Conservation (phyloP, 768 basidiomycete genomes). For the Dentipellis sp. region DNA sequence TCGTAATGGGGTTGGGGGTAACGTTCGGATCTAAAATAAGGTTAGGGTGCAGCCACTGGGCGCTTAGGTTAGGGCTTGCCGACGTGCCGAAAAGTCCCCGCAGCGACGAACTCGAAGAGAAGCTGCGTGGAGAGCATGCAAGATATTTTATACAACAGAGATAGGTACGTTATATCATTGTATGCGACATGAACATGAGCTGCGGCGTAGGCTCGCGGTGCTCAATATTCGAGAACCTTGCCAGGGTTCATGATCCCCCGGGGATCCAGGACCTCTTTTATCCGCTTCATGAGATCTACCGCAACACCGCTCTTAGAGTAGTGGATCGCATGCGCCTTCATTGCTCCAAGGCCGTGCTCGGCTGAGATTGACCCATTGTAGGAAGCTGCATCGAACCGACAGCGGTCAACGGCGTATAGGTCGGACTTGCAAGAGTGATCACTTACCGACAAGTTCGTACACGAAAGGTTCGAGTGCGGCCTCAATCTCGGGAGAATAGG, state of each 20-base stretch:
- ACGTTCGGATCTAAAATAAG: constrained; percentile 17
- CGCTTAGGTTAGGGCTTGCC: not conserved
- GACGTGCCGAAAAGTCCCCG: not conserved
- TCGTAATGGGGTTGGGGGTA: constrained; percentile 18
- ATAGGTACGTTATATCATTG: too few relatives aligned
- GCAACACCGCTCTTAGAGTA: constrained; percentile 80
- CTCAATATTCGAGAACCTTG: constrained; percentile 46
- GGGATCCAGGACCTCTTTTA: constrained; percentile 87
- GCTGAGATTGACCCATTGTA: constrained; percentile 90
- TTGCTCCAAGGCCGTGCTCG: constrained; percentile 93
- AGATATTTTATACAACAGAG: too few relatives aligned
- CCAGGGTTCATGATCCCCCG: constrained; percentile 90
- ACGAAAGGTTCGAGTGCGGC: constrained; percentile 89
- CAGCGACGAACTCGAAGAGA: too few relatives aligned
- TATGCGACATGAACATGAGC: too few relatives aligned
- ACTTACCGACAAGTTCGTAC: constrained; percentile 81
- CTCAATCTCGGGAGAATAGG: constrained; percentile 78
- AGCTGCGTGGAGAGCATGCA: too few relatives aligned
- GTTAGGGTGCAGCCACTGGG: constrained; percentile 13
- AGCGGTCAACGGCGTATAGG: constrained; percentile 3
- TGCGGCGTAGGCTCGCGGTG: too few relatives aligned
- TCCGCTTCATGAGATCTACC: constrained; percentile 82
- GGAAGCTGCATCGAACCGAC: constrained; percentile 35
- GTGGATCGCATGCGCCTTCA: constrained; percentile 84
- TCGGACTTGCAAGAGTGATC: not conserved